Evolutionary conservation across 768 basidiomycete genomes (phyloP).

Genomic region (Galerina sulciceps): DNA sequence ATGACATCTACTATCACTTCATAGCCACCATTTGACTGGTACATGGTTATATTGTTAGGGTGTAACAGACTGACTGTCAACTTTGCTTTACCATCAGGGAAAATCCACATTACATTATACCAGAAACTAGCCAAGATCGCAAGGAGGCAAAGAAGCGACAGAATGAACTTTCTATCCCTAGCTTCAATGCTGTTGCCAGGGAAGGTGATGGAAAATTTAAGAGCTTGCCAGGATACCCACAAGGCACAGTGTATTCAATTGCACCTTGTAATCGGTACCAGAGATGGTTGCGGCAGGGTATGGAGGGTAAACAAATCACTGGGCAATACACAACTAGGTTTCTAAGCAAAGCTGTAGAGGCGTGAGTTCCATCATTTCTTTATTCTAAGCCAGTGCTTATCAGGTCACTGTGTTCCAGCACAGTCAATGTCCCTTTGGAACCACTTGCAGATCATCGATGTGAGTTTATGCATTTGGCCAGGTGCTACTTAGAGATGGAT

Average conservation of each 20-base stretch:
- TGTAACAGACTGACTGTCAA: no score
- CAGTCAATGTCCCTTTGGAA: slow-evolving; percentile 56
- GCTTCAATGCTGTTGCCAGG: slow-evolving; percentile 42
- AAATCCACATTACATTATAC: slow-evolving; percentile 54
- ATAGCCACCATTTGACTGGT: slow-evolving; percentile 78
- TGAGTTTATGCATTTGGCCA: slow-evolving; percentile 26
- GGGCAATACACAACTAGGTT: slow-evolving; percentile 63
- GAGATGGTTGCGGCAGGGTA: slow-evolving; percentile 27
- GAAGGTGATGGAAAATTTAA: slow-evolving; percentile 12
- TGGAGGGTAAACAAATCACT: slow-evolving; percentile 35
- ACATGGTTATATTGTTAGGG: slow-evolving; percentile 4
- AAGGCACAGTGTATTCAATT: slow-evolving; percentile 44
- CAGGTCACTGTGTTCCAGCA: slow-evolving; percentile 32
- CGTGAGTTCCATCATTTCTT: slow-evolving; percentile 36
- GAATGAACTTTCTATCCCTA: slow-evolving; percentile 43
- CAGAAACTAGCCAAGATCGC: slow-evolving; percentile 35
- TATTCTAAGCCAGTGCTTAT: not conserved
- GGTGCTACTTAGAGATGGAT: not conserved
- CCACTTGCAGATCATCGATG: slow-evolving; percentile 56
- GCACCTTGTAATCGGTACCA: slow-evolving; percentile 53
- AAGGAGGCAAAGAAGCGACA: slow-evolving; percentile 38
- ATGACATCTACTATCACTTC: slow-evolving; percentile 7
- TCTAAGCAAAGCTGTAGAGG: slow-evolving; percentile 48
- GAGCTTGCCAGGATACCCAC: slow-evolving; percentile 49
- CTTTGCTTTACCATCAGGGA: slow-evolving; percentile 39